Conservation (phyloP, 441 rosid genomes). For the Geranium incanum region DNA sequence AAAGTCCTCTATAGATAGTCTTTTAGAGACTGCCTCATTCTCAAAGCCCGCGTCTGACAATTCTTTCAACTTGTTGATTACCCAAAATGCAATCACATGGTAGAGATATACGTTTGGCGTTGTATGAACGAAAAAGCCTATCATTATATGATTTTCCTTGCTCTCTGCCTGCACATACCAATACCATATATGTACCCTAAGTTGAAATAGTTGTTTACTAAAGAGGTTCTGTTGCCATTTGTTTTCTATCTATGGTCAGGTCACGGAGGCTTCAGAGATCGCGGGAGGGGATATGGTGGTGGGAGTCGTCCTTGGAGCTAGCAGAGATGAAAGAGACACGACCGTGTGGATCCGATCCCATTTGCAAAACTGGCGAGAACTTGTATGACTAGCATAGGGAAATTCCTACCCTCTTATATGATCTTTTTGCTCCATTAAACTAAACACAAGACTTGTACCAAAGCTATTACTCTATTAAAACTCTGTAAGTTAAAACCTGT, state of each 20-base stretch:
- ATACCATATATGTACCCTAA: background rate
- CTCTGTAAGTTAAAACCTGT: no score
- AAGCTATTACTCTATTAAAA: no score
- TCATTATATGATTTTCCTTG: no score
- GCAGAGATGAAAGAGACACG: background rate
- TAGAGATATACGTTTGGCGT: no score
- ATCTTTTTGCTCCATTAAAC: background rate
- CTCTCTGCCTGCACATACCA: no score
- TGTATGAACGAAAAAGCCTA: no score
- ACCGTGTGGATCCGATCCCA: background rate
- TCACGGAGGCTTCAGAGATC: conserved; percentile 57
- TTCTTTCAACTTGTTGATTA: no score
- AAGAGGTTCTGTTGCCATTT: background rate
- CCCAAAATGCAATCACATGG: no score
- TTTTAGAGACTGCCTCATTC: no score
- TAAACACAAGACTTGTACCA: background rate
- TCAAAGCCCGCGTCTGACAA: no score
- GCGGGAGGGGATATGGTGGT: conserved; percentile 57
- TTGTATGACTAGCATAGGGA: conserved; percentile 1
- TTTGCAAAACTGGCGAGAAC: background rate
- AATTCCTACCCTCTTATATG: background rate
- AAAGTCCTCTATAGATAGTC: no score
- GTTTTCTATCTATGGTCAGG: conserved; percentile 26
- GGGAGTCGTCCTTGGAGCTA: conserved; percentile 60
- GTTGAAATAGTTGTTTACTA: background rate